A percentile compares a stretch with the other conserved stretches of the same genome.
These are phyloP conservation scores for Bocquillonia castaneifolia DNA, from an alignment of 441 rosid genomes.

Conservation along the genomic window DNA sequence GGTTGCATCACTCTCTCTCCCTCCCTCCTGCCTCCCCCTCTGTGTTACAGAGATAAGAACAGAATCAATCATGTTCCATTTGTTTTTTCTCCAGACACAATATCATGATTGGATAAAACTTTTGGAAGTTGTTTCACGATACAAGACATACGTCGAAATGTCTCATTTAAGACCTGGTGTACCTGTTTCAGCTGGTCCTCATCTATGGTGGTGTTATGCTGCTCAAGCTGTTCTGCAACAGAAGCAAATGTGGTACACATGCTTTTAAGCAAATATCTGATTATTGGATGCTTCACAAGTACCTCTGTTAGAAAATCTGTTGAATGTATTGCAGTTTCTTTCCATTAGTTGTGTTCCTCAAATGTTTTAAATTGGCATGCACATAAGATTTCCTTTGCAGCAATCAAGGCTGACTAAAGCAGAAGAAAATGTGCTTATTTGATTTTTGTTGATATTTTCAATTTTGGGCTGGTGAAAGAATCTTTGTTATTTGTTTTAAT, in stretches of 20 bases:
- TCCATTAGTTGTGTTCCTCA: background rate
- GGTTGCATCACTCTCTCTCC: background rate
- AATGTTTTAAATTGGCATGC: background rate
- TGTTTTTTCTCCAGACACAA: constrained; percentile 59
- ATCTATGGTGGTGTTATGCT: constrained; percentile 93
- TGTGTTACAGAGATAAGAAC: background rate
- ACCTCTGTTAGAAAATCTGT: background rate
- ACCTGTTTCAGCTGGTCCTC: constrained; percentile 58
- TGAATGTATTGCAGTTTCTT: background rate
- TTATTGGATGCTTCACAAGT: background rate
- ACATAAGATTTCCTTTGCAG: background rate
- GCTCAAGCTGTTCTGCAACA: constrained; percentile 80
- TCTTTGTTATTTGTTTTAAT: background rate
- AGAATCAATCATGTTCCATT: constrained; percentile 15
- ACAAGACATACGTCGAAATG: constrained; percentile 73
- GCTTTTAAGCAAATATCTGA: background rate
- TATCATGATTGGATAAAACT: constrained; percentile 97
- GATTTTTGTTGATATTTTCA: background rate
- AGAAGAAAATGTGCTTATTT: background rate
- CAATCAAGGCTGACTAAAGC: background rate
- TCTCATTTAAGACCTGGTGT: constrained; percentile 86
- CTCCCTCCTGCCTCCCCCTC: background rate
- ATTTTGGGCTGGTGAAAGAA: background rate
- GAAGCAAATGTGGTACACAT: constrained; percentile 72
- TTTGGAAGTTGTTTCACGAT: constrained; percentile 82